Evolutionary conservation across 495 filamentous ascomycete species (phyloP), one percentile per base, ranked within the genome.

Genomic region (Neurospora intermedia): DNA sequence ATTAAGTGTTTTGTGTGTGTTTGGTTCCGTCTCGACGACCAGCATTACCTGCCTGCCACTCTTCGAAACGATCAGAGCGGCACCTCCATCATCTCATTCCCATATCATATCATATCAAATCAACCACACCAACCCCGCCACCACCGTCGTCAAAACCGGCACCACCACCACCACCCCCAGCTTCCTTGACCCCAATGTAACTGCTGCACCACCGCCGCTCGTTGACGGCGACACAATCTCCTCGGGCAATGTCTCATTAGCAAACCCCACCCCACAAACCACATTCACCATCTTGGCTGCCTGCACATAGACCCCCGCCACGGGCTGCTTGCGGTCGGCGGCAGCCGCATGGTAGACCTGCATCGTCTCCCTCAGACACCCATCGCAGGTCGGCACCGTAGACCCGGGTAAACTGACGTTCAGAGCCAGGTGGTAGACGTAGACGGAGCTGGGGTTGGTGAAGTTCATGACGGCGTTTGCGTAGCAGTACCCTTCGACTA

Each of bases 371-470:
- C 88, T 83, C 38, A 92, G 80, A 77, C 93, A 96, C n/a, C 82
- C 74, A 72, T 85, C 86, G 79, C 93, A 96, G 5, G 88, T 89
- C 1, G 93, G 92, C 20, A 84, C 81, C 23, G 88, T 85, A 5
- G 85, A 86, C 5, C 84, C 84, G 0, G 91, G 89, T 3, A 98
- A 81, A 73, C n/a, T 38, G 35, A 86, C 87, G 39, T 95, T 95
- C 46, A 97, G 85, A 6, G 96, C 92, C 1, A 98, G 83, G 76
- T 90, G 93, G 83, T 98, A 99, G 20, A 94, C 83, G 74, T 94
- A 92, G 43, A 89, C 85, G 78, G 93, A 90, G 38, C 87, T 86
- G 0, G 90, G 83, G 38, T 88, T 91, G 11, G 88, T 85, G 20
- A 77, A 76, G 79, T 97, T 97, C 11, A 91, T 94, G 73, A 93